Conservation (phyloP, 768 basidiomycete genomes). For the Pluteus cervinus region DNA sequence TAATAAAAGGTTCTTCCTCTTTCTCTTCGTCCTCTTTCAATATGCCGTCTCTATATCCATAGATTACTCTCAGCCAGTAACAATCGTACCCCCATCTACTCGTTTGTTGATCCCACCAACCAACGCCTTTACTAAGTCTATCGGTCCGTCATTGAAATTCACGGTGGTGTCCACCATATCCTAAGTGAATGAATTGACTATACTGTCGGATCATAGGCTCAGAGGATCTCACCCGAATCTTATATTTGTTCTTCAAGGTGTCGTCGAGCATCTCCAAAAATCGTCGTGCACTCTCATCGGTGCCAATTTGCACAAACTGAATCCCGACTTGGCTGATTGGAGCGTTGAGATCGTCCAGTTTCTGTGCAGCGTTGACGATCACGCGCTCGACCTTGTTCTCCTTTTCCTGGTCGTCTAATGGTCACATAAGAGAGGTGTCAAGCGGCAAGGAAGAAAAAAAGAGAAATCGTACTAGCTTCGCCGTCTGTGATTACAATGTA, state of each 20-base stretch:
- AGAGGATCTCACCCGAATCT: slow-evolving; percentile 32
- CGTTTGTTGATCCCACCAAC: slow-evolving; percentile 60
- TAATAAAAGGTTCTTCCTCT: too few relatives aligned
- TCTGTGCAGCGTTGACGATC: slow-evolving; percentile 33
- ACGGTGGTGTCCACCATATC: slow-evolving; percentile 73
- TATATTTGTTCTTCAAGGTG: slow-evolving; percentile 30
- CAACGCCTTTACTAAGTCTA: slow-evolving; percentile 55
- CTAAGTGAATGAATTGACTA: slow-evolving; percentile 16
- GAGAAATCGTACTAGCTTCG: slow-evolving; percentile 32
- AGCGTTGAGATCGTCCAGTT: slow-evolving; percentile 39
- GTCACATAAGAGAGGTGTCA: not conserved
- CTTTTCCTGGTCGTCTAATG: slow-evolving; percentile 10
- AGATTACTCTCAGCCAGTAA: too few relatives aligned
- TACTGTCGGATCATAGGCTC: not conserved
- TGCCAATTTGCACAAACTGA: slow-evolving; percentile 62
- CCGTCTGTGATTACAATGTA: slow-evolving; percentile 54
- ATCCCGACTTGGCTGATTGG: slow-evolving; percentile 51
- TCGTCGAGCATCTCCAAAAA: slow-evolving; percentile 48
- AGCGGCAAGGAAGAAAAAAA: too few relatives aligned
- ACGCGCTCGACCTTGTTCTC: slow-evolving; percentile 36
- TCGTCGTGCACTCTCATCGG: slow-evolving; percentile 29
- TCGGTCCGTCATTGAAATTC: slow-evolving; percentile 24
- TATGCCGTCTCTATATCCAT: too few relatives aligned
- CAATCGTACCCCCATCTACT: too few relatives aligned
- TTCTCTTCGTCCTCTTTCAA: too few relatives aligned